Conservation (phyloP, 2,329 filamentous ascomycete genomes). For the Chaetomiaceae sp. region DNA sequence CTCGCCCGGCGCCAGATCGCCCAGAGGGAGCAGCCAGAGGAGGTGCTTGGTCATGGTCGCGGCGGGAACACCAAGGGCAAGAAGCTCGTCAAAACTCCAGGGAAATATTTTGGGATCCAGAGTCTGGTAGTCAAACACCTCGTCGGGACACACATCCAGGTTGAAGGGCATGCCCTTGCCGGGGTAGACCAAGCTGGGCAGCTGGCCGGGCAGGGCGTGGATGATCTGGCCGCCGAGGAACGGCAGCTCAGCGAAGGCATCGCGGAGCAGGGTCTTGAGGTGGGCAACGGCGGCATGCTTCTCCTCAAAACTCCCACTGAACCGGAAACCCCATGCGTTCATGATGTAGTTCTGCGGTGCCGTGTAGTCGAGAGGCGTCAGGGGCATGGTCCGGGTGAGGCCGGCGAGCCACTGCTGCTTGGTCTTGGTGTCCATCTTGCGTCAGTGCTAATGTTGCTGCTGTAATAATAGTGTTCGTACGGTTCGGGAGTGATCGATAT, state of each 20-base stretch:
- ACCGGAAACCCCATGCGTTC: not conserved
- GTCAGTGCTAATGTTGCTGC: no score
- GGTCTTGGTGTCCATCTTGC: not conserved
- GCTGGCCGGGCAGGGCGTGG: not conserved
- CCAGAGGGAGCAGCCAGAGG: conserved; percentile 6
- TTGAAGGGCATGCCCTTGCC: not conserved
- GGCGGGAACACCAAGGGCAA: not conserved
- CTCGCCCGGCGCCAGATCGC: not conserved
- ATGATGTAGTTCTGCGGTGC: conserved; percentile 11
- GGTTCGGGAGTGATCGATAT: conserved; percentile 28
- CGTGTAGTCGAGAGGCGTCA: conserved; percentile 10
- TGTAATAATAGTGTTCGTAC: conserved; percentile 25
- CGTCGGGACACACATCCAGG: not conserved
- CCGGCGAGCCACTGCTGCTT: conserved; percentile 3
- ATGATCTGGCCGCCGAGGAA: conserved; percentile 11
- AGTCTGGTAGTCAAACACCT: not conserved
- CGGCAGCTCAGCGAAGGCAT: not conserved
- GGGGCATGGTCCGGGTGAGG: conserved; percentile 1
- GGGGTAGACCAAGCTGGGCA: not conserved
- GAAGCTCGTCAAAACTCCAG: not conserved
- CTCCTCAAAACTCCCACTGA: not conserved
- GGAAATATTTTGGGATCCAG: not conserved
- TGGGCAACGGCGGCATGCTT: not conserved
- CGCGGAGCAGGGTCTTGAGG: not conserved
- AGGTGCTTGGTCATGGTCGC: conserved; percentile 2